Base-by-base conservation (phyloP, 805 yeast genomes). In the Lipomyces spencermartinsiae region DNA sequence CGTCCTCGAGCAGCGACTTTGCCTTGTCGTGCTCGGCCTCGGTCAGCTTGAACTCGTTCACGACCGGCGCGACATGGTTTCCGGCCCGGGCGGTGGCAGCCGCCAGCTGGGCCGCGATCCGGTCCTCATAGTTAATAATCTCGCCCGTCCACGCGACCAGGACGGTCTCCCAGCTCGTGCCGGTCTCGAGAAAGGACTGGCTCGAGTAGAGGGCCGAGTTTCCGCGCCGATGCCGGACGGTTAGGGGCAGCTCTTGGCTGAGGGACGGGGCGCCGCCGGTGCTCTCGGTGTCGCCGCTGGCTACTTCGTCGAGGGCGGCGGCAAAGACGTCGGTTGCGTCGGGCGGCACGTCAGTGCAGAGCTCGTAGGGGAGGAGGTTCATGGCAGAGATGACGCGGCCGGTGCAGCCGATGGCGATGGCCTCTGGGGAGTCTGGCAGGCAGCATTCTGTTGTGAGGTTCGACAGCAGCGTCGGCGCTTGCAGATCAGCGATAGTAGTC, bases 81-180 rank as follows among this genome's bases (percentile, higher is more conserved):
- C 43, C 55, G 31, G 71, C 61, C 59, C 66, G 29, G 9, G 66
- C 66, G 19, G 64, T 53, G 35, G 68, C 58, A 12, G 65, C 63
- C 16, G 64, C 58, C 10, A 61, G 39, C 25, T 49, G 57, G 33
- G 60, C 63, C 7, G 71, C 58, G 25, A 37, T 55, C 4, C 68
- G 67, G 31, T 63, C 72, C 53, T 70, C 63, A 54, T 34, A 60
- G 62, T 64, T 64, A 61, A 39, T 78, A 69, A 95, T 82, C 78
- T 93, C 98, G 58, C 99, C 99, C 0, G 98, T 91, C 99, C 99
- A 95, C 0, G 92, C 98, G 62, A 95, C 87, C 61, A 92, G 80
- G 72, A 92, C 91, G 58, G 93, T 89, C 70, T 93, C 97, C 95
- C 97, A 94, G 29, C 87, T 85, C 0, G 93, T 85, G 9, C 66